Evolutionary conservation across 2,329 filamentous ascomycete genomes (phyloP), one percentile per base, ranked within the genome.

Genomic region (Blastomyces emzantsi): DNA sequence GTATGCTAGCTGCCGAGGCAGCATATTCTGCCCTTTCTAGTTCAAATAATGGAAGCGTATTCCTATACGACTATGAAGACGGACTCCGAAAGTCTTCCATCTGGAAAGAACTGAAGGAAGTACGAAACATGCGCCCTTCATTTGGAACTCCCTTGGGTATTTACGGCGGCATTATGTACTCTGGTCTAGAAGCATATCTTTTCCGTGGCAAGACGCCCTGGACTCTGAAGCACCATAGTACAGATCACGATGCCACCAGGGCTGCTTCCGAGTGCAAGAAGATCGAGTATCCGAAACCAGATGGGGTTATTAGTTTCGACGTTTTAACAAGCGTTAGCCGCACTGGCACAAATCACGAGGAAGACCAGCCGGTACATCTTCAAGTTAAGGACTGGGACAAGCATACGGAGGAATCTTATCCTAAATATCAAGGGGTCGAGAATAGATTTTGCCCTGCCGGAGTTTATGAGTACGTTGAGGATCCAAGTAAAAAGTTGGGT

Each of bases 391-490:
- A 99, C 77, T 97, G 92, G 92, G 92, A 97, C 70, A 87, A 87
- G 72, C 94, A 99, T 78, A 88, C 91, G 1, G 81, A 87, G 66
- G 85, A 87, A 75, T 88, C 91, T 61, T 99, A 87, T 80, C 94
- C 94, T 28, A 83, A 84, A 66, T 99, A 90, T 78, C 89, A 96
- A 81, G 94, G 94, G 11, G 75, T 99, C 4, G 94, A 99, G 82
- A 97, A 95, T 75, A 83, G 94, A 25, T 99, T 99, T 81, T 99
- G 94, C 74, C 94, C 94, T 22, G 94, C 94, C 0, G 94, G 92
- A 17, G 94, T 99, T 68, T 99, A 99, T 72, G 94, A 99, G 76
- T 99, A 99, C 76, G 86, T 97, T 9, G 94, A 99, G 79, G 94
- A 99, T 73, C 84, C 88, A 62, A 87, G 83, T 63, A 97, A 96